Base-by-base conservation (phyloP, 2,329 filamentous ascomycete genomes). In the Didymella segeticola region DNA sequence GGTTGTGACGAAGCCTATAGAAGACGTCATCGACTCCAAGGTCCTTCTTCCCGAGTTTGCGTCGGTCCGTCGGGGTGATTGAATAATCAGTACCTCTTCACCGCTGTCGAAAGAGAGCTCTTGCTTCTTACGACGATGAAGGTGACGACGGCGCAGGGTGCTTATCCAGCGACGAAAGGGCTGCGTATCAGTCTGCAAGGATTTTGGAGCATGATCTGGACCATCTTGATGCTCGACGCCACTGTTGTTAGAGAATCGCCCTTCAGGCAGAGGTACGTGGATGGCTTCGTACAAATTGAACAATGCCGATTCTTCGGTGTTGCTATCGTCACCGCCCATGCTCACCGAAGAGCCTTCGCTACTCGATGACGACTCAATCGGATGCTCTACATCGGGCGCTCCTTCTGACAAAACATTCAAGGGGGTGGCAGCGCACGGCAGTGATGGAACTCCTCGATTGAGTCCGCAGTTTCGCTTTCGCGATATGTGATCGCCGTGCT, bases 1-100 rank as follows among this genome's bases (percentile, higher is more conserved):
- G 14, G 86, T 88, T n/a, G 87, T 86, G 31, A 97, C 85, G 67
- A 93, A 92, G 2, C 84, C 89, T 55, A 90, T 86, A 0, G 92
- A 96, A 6, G 89, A 91, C 1, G 83, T 83, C 11, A 90, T 90
- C 2, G 88, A 89, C 7, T 62, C 74, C 34, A 73, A 78, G 43
- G 76, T 75, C 50, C 70, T 75, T 55, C 79, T 79, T 29, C 53
- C 27, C 4, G 63, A 62, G 34, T 61, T 58, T 5, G 47, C 50
- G 7, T 61, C 15, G n/a, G 52, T 42, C 5, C 45, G 25, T 1
- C 56, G 43, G 12, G 58, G 57, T 4, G 53, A 42, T 19, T 57
- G 54, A 10, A 62, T 36, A n/a, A 52, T 25, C 4, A 51, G 47
- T 6, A 61, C 47, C 11, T 47, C 54, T 6, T 63, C 55, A 0